Evolutionary conservation across 2,329 filamentous ascomycete genomes (phyloP).

Genomic region (Immersiporthe knoxdaviesiana): DNA sequence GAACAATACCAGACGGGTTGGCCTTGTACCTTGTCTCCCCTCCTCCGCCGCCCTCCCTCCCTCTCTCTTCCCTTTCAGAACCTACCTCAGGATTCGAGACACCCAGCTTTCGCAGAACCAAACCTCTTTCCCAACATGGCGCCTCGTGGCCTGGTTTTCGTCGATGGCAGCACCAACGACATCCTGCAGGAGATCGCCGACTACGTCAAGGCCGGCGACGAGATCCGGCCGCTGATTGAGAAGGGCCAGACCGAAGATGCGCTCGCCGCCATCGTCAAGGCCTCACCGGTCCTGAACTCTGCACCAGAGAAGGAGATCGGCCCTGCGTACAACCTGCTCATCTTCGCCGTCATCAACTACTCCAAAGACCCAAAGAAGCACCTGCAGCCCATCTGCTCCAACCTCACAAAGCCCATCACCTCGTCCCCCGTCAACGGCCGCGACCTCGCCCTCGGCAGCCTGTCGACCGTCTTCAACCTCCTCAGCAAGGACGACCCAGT

Average conservation of each 20-base stretch:
- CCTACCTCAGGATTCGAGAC: constrained; percentile 14
- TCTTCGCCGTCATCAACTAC: constrained; percentile 82
- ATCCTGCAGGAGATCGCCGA: constrained; percentile 92
- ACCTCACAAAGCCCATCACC: constrained; percentile 84
- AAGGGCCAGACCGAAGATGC: constrained; percentile 82
- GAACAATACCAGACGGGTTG: constrained; percentile 28
- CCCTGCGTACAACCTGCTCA: constrained; percentile 93
- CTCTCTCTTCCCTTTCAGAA: constrained; percentile 17
- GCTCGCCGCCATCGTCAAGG: constrained; percentile 85
- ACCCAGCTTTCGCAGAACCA: constrained; percentile 16
- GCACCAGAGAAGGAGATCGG: constrained; percentile 97
- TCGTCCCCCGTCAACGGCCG: constrained; percentile 85
- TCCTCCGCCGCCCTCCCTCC: constrained; percentile 22
- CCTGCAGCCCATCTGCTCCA: constrained; percentile 84
- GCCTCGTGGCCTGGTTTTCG: constrained; percentile 67
- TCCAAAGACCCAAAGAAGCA: constrained; percentile 83
- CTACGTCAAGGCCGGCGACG: constrained; percentile 84
- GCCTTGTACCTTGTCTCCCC: constrained; percentile 23
- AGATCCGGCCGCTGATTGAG: constrained; percentile 73
- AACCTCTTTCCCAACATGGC: constrained; percentile 41
- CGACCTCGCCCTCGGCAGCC: constrained; percentile 83
- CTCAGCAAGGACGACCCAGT: constrained; percentile 75
- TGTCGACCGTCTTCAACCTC: constrained; percentile 97
- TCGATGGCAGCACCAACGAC: constrained; percentile 94
- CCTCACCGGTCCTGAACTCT: constrained; percentile 75